Evolutionary conservation across 768 basidiomycete species (phyloP).

Genomic region (Infundibulicybe gibba): DNA sequence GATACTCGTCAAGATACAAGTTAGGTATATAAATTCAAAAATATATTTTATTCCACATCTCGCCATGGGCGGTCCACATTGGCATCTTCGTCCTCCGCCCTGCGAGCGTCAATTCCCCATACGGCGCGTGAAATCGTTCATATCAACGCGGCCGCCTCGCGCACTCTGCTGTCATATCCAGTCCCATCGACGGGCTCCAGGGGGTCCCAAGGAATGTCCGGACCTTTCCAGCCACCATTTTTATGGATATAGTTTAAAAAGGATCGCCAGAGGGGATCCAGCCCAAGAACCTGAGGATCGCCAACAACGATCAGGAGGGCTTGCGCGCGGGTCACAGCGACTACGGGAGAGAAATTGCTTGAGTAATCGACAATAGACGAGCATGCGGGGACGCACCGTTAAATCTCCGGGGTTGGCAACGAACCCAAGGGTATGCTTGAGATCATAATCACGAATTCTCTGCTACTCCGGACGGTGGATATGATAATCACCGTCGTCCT

Average conservation of each 20-base stretch:
- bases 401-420: constrained; percentile 18
- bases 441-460: constrained; percentile 39
- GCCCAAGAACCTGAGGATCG: constrained; percentile 51
- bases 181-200: constrained; percentile 9
- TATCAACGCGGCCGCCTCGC: constrained; percentile 31
- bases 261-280: constrained; percentile 56
- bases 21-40: too few relatives aligned
- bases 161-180: constrained; percentile 33
- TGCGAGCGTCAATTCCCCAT: constrained; percentile 27
- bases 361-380: neutral
- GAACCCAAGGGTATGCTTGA: constrained; percentile 44
- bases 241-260: constrained; percentile 56
- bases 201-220: constrained; percentile 30
- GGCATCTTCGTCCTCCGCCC: constrained; percentile 18
- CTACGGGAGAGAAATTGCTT: constrained; percentile 22
- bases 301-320: constrained; percentile 62
- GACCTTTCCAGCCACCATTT: constrained; percentile 52
- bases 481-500: constrained; percentile 56
- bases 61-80: constrained; percentile 18
- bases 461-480: constrained; percentile 50
- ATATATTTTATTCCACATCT: constrained; percentile 12
- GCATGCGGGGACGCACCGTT: constrained; percentile 16
- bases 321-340: constrained; percentile 65
- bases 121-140: constrained; percentile 35
- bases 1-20: too few relatives aligned